These are phyloP conservation scores for Camelina neglecta DNA, from an alignment of 345 rosid species.

Conservation along the genomic window DNA sequence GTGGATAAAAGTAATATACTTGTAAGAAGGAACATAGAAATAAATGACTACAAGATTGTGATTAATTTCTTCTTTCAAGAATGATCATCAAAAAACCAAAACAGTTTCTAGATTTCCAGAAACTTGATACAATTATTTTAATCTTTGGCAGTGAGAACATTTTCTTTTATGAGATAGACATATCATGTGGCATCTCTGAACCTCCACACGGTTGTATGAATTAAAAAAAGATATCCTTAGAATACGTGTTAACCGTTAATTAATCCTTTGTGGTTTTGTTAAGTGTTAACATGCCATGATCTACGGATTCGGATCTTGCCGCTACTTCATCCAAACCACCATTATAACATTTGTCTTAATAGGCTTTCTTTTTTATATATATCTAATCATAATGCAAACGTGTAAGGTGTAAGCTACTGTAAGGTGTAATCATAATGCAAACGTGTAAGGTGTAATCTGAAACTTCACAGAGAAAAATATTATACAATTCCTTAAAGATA, in stretches of 20 bases:
- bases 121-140: background rate
- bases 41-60: background rate
- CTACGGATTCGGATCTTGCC: conserved; percentile 27
- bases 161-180: background rate
- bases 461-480: conserved; percentile 3
- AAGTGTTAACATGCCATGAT: conserved; percentile 18
- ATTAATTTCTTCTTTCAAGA: background rate
- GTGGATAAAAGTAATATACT: background rate
- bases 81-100: conserved; percentile 9
- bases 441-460: conserved; percentile 12
- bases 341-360: conserved; percentile 14
- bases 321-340: conserved; percentile 7
- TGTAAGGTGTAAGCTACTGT: conserved; percentile 15
- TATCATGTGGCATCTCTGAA: conserved; percentile 22
- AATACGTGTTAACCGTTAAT: background rate
- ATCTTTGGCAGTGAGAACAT: background rate
- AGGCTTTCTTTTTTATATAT: conserved; percentile 15
- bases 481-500: background rate
- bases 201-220: background rate
- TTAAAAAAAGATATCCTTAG: background rate
- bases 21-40: background rate
- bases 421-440: background rate
- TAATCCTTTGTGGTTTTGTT: background rate
- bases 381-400: conserved; percentile 16
- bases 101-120: background rate